Base-by-base conservation (phyloP, 352 stramenopile genomes). In the Phytopythium helicoides region DNA sequence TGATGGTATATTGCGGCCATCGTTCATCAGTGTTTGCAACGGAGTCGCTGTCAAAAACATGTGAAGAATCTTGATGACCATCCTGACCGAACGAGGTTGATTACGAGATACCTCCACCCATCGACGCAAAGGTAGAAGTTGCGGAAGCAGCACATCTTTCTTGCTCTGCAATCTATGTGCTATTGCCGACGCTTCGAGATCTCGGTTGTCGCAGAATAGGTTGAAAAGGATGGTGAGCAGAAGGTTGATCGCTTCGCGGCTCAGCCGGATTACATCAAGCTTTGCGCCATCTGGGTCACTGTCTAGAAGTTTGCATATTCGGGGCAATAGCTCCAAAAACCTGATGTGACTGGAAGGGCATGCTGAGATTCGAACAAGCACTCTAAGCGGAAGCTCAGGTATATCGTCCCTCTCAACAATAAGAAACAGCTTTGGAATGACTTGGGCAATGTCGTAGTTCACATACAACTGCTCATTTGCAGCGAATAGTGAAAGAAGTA, bases 161-260 rank as follows among this genome's bases (percentile, higher is more conserved):
- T 74, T 68, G 11, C 44, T 41, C 3, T 58, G 47, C 3, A 86
- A 46, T 1, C 51, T 53, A 6, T 26, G 23, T 3, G 23, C 16
- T 2, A 44, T 19, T 6, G 50, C 19, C 2, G 18, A 34, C 1
- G 46, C 52, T 3, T 71, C 62, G 3, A 40, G 41, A 53, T 41
- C 0, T 18, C 38, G 46, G 42, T 47, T 8, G 18, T 69, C 66
- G n/a, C 73, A 73, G 31, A 85, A 88, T 0, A 88, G 41, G n/a
- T 89, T 87, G 54, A 68, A 84, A 9, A 91, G 41, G 6, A 89
- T 78, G 2, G 54, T 66, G 0, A 91, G 59, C 6, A 89, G 26
- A 56, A 62, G 22, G 56, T 67, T 46, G 48, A 69, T 11, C 47
- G 23, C 47, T 15, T 52, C 46, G 21, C 60, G 53, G 1, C 56